Evolutionary conservation across 495 filamentous ascomycete species (phyloP).

Genomic region (Daldinia vernicosa): DNA sequence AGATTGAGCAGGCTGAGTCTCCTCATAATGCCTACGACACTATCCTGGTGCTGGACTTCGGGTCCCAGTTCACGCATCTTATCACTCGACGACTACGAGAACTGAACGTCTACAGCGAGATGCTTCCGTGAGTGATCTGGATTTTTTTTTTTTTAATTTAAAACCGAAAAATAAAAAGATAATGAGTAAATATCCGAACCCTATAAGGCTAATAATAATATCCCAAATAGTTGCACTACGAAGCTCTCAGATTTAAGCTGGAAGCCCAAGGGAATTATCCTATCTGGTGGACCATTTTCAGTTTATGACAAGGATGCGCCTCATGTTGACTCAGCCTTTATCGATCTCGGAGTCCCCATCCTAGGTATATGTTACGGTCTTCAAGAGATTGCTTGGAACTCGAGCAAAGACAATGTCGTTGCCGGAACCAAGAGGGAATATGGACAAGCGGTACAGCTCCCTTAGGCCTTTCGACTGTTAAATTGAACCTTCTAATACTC

Average conservation of each 20-base stretch:
- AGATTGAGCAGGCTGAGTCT: slow-evolving; percentile 49
- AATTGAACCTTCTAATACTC: slow-evolving; percentile 40
- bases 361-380: slow-evolving; percentile 81
- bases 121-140: slow-evolving; percentile 71
- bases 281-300: slow-evolving; percentile 71
- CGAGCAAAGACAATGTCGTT: slow-evolving; percentile 72
- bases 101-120: slow-evolving; percentile 87
- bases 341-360: slow-evolving; percentile 79
- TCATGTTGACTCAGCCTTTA: slow-evolving; percentile 76
- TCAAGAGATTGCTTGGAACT: slow-evolving; percentile 83
- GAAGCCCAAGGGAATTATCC: slow-evolving; percentile 78
- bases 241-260: slow-evolving; percentile 80
- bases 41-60: slow-evolving; percentile 73
- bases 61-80: slow-evolving; percentile 74
- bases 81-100: slow-evolving; percentile 80
- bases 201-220: neutral
- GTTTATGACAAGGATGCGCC: slow-evolving; percentile 73
- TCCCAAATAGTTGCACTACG: slow-evolving; percentile 68
- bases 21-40: slow-evolving; percentile 71
- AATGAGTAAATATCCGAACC: too few species aligned
- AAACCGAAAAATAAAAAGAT: too few species aligned
- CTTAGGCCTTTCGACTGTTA: neutral
- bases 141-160: neutral
- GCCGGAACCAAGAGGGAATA: slow-evolving; percentile 78
- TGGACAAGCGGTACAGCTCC: slow-evolving; percentile 63